Percentiles rank a stretch among this genome's conserved stretches.
phyloP scores from a whole-genome alignment of 1,284 basidiomycete genomes.

The Naganishia sp. region DNA sequence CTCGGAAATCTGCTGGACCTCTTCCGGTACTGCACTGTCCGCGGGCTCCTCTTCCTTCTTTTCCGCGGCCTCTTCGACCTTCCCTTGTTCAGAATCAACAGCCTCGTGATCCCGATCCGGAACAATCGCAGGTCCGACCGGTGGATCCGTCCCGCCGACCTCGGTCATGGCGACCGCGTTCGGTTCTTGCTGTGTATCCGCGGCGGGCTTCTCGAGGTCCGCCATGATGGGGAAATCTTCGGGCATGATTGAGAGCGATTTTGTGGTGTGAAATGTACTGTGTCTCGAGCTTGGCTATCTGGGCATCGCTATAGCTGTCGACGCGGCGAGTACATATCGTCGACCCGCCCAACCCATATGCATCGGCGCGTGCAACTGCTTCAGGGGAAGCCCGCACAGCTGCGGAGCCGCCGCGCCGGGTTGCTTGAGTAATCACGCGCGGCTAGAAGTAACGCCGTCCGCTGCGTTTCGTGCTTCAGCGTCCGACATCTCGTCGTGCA shows the following conservation, averaged over 20 bases:
- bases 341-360: too few relatives aligned
- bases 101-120: slow-evolving; percentile 2
- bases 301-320: too few relatives aligned
- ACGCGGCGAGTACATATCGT: too few relatives aligned
- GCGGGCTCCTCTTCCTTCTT: not conserved
- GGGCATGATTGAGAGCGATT: too few relatives aligned
- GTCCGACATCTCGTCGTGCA: too few relatives aligned
- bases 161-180: slow-evolving; percentile 21
- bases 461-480: too few relatives aligned
- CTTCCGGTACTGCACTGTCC: not conserved
- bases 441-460: too few relatives aligned
- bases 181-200: not conserved
- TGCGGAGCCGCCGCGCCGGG: too few relatives aligned
- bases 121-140: not conserved
- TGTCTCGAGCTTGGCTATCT: too few relatives aligned
- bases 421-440: too few relatives aligned
- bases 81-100: slow-evolving; percentile 1
- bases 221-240: slow-evolving; percentile 8
- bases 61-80: not conserved
- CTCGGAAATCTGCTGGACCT: not conserved
- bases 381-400: too few relatives aligned
- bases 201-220: slow-evolving; percentile 7
- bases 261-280: not conserved
- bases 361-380: too few relatives aligned
- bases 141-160: slow-evolving; percentile 7